These are phyloP conservation scores for Tolypocladium nubicola DNA, from an alignment of 2,329 filamentous ascomycete genomes.

Conservation along the genomic window DNA sequence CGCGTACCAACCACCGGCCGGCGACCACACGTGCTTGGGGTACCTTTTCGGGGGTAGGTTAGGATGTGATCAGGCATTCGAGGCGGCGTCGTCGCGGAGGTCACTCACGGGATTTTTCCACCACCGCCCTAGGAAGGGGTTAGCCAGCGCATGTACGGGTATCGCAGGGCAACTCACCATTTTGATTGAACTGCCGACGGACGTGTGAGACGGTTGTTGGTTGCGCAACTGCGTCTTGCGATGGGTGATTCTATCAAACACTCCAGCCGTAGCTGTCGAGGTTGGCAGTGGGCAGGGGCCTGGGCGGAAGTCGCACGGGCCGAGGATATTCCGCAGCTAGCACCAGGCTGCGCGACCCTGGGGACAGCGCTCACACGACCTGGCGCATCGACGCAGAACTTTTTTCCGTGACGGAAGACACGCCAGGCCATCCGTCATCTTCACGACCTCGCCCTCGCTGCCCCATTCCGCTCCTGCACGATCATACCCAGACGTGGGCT, in stretches of 20 bases:
- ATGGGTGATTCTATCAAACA: neutral
- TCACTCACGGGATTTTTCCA: constrained; percentile 47
- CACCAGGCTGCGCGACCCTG: neutral
- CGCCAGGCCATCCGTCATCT: neutral
- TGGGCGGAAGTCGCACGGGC: constrained; percentile 1
- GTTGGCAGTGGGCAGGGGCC: neutral
- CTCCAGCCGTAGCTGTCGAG: neutral
- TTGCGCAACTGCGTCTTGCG: constrained; percentile 20
- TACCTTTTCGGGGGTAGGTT: constrained; percentile 38
- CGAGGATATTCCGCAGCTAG: constrained; percentile 7
- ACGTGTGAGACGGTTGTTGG: constrained; percentile 13
- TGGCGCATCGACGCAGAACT: constrained; percentile 2
- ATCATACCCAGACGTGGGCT: neutral
- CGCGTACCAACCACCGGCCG: constrained; percentile 92
- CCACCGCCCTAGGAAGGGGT: constrained; percentile 58
- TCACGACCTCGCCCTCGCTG: neutral
- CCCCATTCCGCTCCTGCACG: neutral
- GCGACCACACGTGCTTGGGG: constrained; percentile 99
- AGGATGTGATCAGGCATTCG: neutral
- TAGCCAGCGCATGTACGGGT: constrained; percentile 19
- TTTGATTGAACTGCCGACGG: constrained; percentile 31
- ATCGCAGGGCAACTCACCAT: constrained; percentile 36
- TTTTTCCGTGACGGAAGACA: constrained; percentile 3
- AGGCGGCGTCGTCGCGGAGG: constrained; percentile 3
- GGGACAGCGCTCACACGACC: constrained; percentile 8